Percentiles rank a stretch among this genome's conserved stretches.
Evolutionary conservation across 2,329 filamentous ascomycete genomes (phyloP).

Genomic region (Cladorrhinum sp.): DNA sequence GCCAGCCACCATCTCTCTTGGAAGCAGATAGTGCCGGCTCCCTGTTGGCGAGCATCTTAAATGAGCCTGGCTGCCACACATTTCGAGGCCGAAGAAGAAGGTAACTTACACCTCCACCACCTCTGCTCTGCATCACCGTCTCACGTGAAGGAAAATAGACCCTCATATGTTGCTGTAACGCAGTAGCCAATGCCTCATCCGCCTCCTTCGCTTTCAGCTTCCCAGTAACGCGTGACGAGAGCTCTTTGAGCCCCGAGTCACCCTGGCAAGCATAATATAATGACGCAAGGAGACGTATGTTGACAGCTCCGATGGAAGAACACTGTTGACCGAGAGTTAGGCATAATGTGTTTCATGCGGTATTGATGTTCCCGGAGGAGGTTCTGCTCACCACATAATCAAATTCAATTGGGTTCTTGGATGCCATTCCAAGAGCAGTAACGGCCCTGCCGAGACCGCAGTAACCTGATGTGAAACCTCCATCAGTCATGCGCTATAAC

Average conservation of each 20-base stretch:
- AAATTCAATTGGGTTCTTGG: slow-evolving; percentile 56
- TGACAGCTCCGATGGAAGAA: slow-evolving; percentile 78
- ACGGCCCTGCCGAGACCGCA: slow-evolving; percentile 70
- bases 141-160: slow-evolving; percentile 77
- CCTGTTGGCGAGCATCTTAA: slow-evolving; percentile 36
- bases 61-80: not conserved
- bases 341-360: not conserved
- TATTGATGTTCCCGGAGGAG: no score
- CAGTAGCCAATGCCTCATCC: slow-evolving; percentile 21
- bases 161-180: slow-evolving; percentile 53
- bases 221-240: slow-evolving; percentile 38
- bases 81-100: not conserved
- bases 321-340: slow-evolving; percentile 44
- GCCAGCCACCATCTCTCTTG: slow-evolving; percentile 69
- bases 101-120: slow-evolving; percentile 54
- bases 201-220: slow-evolving; percentile 29
- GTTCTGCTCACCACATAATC: slow-evolving; percentile 65
- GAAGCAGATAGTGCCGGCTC: slow-evolving; percentile 81
- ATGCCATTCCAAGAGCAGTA: slow-evolving; percentile 57
- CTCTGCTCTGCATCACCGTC: slow-evolving; percentile 65
- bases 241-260: slow-evolving; percentile 46
- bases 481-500: slow-evolving; percentile 10
- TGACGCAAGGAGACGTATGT: slow-evolving; percentile 59
- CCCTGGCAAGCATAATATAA: slow-evolving; percentile 56
- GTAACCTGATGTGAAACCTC: slow-evolving; percentile 52